Evolutionary conservation across 306 rosid species (phyloP), one percentile per base, ranked within the genome.

Genomic region (Abrus pulchellus): DNA sequence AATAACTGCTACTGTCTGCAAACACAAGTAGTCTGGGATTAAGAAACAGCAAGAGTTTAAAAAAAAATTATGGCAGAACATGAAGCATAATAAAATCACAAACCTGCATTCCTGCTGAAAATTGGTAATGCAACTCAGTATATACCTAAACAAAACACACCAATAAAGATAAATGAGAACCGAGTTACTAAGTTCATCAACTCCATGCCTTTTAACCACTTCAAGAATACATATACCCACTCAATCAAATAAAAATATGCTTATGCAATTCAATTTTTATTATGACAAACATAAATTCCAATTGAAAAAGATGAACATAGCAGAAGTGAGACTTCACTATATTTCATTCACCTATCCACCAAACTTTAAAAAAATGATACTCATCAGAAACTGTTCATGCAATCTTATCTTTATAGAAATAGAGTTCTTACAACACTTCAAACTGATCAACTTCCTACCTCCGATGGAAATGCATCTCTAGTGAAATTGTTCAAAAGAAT

Each of bases 71-170:
- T 27, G 11, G 54, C 75, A 64, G 80, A 74, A 13, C 43, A 48
- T 28, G 48, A 48, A 70, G 66, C 45, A 61, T 48, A 32, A 56
- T 57, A 84, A 74, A 59, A 61, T n/a, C 67, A 72, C 74, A 83
- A 49, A 93, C 99, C 99, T 93, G 96, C 88, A 95, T 88, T 76
- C 98, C 99, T 63, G 97, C 90, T 53, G 91, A 83, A 85, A 95
- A 89, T 84, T 95, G 99, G 80, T 82, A 79, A 71, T 88, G 92
- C 88, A 93, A 55, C 92, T 93, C 98, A 67, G 83, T 81, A 61
- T 86, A 83, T 62, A 92, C 96, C 99, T 95, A 87, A 78, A 73
- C 79, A 80, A 34, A 68, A 68, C 48, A 84, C 40, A 83, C 57
- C 64, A 76, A 68, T 60, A 30, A 4, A 32, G 62, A 72, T 36